Base-by-base conservation (phyloP, 164 flowering plant genomes). In the Aristolochia fimbriata region DNA sequence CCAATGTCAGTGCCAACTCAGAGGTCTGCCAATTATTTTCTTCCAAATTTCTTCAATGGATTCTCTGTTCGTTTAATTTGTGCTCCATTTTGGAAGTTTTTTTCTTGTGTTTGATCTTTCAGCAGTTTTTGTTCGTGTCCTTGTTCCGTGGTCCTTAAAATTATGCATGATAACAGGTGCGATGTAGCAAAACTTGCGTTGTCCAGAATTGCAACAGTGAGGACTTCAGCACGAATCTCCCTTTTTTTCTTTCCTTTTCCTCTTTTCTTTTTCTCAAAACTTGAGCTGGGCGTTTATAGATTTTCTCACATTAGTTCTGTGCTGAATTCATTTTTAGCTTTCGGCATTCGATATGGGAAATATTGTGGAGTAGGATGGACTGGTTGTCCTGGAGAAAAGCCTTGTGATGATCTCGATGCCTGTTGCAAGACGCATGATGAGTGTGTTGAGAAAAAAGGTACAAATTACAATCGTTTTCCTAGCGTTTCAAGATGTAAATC, bases 371-470 rank as follows among this genome's bases (percentile, higher is more conserved):
- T 93, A 45, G 91, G 96, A 45, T 90, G 87, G 85, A 77, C 77
- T 1, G 99, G 99, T 1, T 90, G 99, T 73, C 78, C 88, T 0
- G 96, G 97, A 20, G 96, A 93, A 66, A 73, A 79, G 58, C 99
- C 99, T 0, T 93, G 99, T 55, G 97, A 93, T 71, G 99, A 85
- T 61, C 77, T 90, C 17, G 99, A 93, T 66, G 91, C 86, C 47
- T 93, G 97, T 71, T 93, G 97, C 71, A 77, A 82, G 78, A 61
- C 65, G 66, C 99, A 93, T 37, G 99, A 93, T 47, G 87, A 83
- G 37, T 93, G 99, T 59, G 95, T 88, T 0, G 86, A 66, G 47
- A 82, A 69, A 54, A 77, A 83, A 65, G 77, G 79, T 70, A 54
- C 30, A 2, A 27, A 27, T 27, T 27, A 27, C 43, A 37, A 10